phyloP scores from a whole-genome alignment of 2,329 filamentous ascomycete genomes.

The Trichoderma harzianum region DNA sequence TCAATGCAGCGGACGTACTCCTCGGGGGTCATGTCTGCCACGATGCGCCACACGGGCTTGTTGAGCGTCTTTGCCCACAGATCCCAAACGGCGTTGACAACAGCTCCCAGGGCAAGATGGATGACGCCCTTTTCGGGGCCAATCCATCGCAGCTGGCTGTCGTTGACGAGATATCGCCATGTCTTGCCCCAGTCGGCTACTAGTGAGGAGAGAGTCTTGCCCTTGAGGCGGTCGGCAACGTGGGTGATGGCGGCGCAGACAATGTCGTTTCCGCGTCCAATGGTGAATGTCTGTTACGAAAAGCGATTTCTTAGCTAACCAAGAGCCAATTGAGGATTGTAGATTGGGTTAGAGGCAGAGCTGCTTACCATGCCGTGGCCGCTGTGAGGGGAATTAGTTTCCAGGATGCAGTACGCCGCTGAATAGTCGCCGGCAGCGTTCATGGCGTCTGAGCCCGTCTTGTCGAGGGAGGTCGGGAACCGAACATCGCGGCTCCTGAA shows the following conservation, averaged over 20 bases:
- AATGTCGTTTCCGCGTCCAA: slow-evolving; percentile 87
- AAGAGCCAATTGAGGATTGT: background rate
- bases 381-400: slow-evolving; percentile 68
- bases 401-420: slow-evolving; percentile 86
- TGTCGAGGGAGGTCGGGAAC: slow-evolving; percentile 89
- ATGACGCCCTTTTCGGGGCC: slow-evolving; percentile 93
- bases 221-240: slow-evolving; percentile 71
- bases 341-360: background rate
- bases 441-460: slow-evolving; percentile 97
- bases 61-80: slow-evolving; percentile 85
- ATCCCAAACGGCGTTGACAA: slow-evolving; percentile 92
- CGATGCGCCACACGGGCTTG: slow-evolving; percentile 88
- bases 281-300: slow-evolving; percentile 65
- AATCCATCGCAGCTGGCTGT: slow-evolving; percentile 90
- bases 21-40: slow-evolving; percentile 85
- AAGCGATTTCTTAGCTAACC: background rate
- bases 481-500: slow-evolving; percentile 71
- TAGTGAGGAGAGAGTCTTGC: slow-evolving; percentile 72
- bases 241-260: slow-evolving; percentile 81
- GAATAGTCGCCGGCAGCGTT: slow-evolving; percentile 92
- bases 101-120: slow-evolving; percentile 82
- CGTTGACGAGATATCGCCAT: slow-evolving; percentile 87
- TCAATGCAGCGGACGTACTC: slow-evolving; percentile 86
- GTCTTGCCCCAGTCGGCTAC: slow-evolving; percentile 81
- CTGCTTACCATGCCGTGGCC: slow-evolving; percentile 73